These are phyloP conservation scores for Podosphaera fusca DNA, from an alignment of 2,329 filamentous ascomycete species.

Conservation along the genomic window DNA sequence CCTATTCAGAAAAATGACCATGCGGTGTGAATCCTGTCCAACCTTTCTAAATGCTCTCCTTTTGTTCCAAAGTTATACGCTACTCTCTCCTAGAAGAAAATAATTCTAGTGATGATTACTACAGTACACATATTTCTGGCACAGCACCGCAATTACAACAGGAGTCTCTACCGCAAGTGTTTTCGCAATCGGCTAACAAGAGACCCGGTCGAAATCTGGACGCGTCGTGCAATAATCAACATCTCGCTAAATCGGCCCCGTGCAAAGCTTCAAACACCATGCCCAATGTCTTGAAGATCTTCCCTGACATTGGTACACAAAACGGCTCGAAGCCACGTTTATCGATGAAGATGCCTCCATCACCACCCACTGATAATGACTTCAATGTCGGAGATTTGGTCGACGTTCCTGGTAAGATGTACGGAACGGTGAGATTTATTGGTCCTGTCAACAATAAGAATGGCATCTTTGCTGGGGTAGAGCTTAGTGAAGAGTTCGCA, in stretches of 20 bases:
- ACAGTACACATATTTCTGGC: no score
- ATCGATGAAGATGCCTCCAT: constrained; percentile 23
- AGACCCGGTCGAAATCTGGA: neutral
- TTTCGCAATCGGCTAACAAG: neutral
- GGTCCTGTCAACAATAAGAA: constrained; percentile 73
- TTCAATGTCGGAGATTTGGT: constrained; percentile 62
- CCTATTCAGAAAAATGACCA: no score
- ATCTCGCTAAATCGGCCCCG: neutral
- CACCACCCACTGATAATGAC: constrained; percentile 29
- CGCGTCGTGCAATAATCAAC: no score
- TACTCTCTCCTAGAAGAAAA: no score
- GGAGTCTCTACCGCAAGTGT: neutral
- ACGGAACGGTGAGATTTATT: constrained; percentile 71
- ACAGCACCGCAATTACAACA: neutral
- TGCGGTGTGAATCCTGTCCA: no score
- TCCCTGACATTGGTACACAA: neutral
- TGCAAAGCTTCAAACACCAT: neutral
- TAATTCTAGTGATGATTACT: no score
- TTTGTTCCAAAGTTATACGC: no score
- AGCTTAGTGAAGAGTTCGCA: constrained; percentile 63
- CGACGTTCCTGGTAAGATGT: constrained; percentile 84
- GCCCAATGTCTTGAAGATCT: neutral
- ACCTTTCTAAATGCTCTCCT: no score
- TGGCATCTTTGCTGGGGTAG: constrained; percentile 78
- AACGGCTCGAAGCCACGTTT: neutral